Base-by-base conservation (phyloP, 129 eudicot genomes). In the Sambucus nigra region DNA sequence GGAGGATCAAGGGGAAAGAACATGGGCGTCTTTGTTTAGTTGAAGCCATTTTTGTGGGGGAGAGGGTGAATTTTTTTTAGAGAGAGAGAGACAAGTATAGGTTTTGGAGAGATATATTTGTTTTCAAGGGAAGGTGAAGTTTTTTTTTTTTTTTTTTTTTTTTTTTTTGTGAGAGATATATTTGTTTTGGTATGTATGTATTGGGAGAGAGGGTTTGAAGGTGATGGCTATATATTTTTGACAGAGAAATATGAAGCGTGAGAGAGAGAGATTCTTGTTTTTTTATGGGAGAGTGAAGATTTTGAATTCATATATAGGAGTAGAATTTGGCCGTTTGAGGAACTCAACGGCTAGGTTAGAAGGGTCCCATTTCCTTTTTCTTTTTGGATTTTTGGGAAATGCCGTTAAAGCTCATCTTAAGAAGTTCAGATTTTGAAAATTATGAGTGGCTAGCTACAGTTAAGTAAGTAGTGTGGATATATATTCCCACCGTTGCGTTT, bases 31-130 rank as follows among this genome's bases (percentile, higher is more conserved):
- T 70, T n/a, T 49, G 48, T 28, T 74, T 79, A 5, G 77, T 64
- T 15, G 88, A 69, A 61, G 79, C 68, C 83, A 76, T 74, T 65
- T 48, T 53, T n/a, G n/a, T n/a, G n/a, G n/a, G n/a, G n/a, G n/a
- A n/a, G n/a, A n/a, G n/a, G n/a, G n/a, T n/a, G 42, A 35, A 35
- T 31, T 31, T 7, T 35, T 35, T 35, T 35, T 35, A 1, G 8
- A 35, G 42, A 35, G 42, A 35, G 42, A 35, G 42, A 2, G 42
- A 35, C 13, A 15, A 35, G 47, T 20, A 28, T 16, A 15, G 47
- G 2, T 45, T 55, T 55, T 14, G 28, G 19, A 6, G 31, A 39
- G 15, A 32, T 9, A 9, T 18, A 8, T 32, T 2, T 3, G 19
- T 4, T 64, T 63, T n/a, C n/a, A n/a, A n/a, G n/a, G n/a, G n/a